These are phyloP conservation scores for Trichosporon asahii DNA, from an alignment of 1,284 basidiomycete species.

Conservation along the genomic window DNA sequence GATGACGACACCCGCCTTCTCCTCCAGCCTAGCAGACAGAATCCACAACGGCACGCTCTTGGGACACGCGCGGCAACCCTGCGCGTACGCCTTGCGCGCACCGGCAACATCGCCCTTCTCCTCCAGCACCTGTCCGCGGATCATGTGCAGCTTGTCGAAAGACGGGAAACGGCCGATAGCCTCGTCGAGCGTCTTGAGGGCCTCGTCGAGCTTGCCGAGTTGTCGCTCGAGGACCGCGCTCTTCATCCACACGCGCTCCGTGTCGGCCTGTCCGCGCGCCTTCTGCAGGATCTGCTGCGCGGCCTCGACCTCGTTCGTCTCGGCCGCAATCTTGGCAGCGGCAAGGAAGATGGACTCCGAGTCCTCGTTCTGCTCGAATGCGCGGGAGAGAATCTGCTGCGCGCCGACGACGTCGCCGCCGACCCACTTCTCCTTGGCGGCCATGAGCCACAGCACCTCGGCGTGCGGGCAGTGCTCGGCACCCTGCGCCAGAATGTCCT, in stretches of 20 bases:
- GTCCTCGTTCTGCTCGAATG: conserved; percentile 92
- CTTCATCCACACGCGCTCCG: conserved; percentile 97
- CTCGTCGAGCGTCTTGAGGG: conserved; percentile 68
- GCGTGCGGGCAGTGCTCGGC: conserved; percentile 88
- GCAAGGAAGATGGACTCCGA: conserved; percentile 97
- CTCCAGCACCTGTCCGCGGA: conserved; percentile 82
- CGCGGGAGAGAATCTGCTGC: conserved; percentile 77
- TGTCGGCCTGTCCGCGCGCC: conserved; percentile 83
- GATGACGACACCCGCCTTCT: conserved; percentile 80
- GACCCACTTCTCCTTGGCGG: conserved; percentile 91
- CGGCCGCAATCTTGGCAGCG: conserved; percentile 91
- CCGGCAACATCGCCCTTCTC: conserved; percentile 60
- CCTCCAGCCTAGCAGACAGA: conserved; percentile 79
- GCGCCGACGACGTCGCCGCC: conserved; percentile 82
- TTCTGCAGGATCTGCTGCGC: conserved; percentile 81
- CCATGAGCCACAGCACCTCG: conserved; percentile 95
- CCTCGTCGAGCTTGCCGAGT: conserved; percentile 69
- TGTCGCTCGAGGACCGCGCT: conserved; percentile 91
- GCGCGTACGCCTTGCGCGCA: conserved; percentile 73
- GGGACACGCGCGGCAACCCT: conserved; percentile 77
- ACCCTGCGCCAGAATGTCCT: conserved; percentile 74
- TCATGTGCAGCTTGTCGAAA: conserved; percentile 91
- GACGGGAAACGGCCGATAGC: conserved; percentile 77
- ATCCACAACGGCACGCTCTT: conserved; percentile 84
- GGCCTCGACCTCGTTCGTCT: conserved; percentile 82